These are phyloP conservation scores for Crucibulum laeve DNA, from an alignment of 768 basidiomycete species.

Conservation along the genomic window DNA sequence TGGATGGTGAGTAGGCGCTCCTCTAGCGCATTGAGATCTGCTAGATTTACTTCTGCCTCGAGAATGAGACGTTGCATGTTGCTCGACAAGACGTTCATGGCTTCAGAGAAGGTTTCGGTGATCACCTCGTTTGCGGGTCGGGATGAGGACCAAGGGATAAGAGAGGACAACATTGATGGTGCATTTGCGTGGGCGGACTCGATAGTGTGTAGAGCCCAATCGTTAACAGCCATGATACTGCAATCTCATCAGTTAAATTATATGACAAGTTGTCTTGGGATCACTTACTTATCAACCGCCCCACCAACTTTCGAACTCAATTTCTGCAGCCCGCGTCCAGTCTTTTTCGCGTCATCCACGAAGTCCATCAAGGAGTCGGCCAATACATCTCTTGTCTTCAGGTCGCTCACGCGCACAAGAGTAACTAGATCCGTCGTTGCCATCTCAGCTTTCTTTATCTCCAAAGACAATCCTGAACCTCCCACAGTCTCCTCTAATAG, in stretches of 20 bases:
- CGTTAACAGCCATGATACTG: conserved; percentile 73
- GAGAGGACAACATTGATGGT: conserved; percentile 22
- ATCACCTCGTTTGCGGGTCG: conserved; percentile 39
- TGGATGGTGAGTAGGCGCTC: conserved; percentile 52
- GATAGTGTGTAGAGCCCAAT: conserved; percentile 62
- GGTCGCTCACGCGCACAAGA: conserved; percentile 57
- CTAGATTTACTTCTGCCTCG: conserved; percentile 59
- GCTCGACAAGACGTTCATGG: conserved; percentile 55
- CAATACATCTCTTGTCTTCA: conserved; percentile 56
- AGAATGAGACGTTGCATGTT: conserved; percentile 54
- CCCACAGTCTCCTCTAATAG: conserved; percentile 56
- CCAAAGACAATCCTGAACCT: conserved; percentile 54
- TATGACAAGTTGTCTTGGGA: background rate
- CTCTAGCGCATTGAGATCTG: conserved; percentile 59
- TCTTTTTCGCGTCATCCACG: conserved; percentile 54
- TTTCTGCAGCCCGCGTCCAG: conserved; percentile 55
- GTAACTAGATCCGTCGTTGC: conserved; percentile 65
- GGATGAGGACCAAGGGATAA: conserved; percentile 35
- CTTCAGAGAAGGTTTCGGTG: conserved; percentile 48
- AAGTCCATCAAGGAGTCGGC: conserved; percentile 50
- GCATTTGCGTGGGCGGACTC: conserved; percentile 33
- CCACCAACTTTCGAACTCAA: conserved; percentile 67
- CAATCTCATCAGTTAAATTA: background rate
- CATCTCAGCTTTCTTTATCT: conserved; percentile 76
- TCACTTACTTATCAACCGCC: conserved; percentile 67